phyloP scores from a whole-genome alignment of 2,329 filamentous ascomycete genomes.

The Ceratocystis alfenasii region DNA sequence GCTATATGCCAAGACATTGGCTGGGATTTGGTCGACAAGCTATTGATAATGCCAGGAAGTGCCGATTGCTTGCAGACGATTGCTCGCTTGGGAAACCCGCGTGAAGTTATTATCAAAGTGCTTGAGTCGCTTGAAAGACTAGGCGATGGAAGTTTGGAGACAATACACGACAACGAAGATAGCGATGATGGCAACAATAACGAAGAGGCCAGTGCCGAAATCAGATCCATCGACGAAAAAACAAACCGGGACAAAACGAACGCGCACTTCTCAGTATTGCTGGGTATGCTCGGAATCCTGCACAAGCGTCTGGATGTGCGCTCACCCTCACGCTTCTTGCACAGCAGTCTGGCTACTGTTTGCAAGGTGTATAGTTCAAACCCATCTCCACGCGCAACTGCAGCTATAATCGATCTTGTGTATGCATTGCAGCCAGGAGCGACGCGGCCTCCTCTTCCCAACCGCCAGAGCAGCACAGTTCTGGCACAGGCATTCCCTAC shows the following conservation, averaged over 20 bases:
- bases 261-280: slow-evolving; percentile 49
- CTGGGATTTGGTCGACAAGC: slow-evolving; percentile 70
- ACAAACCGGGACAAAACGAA: slow-evolving; percentile 22
- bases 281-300: slow-evolving; percentile 60
- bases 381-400: slow-evolving; percentile 48
- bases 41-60: slow-evolving; percentile 56
- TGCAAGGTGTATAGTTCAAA: slow-evolving; percentile 52
- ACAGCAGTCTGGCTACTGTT: slow-evolving; percentile 62
- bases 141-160: slow-evolving; percentile 30
- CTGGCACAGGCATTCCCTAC: slow-evolving; percentile 29
- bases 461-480: slow-evolving; percentile 45
- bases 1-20: slow-evolving; percentile 64
- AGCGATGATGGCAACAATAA: slow-evolving; percentile 26
- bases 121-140: slow-evolving; percentile 56
- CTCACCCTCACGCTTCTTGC: slow-evolving; percentile 66
- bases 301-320: slow-evolving; percentile 66
- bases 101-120: slow-evolving; percentile 71
- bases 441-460: slow-evolving; percentile 51
- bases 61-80: slow-evolving; percentile 61
- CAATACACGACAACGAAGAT: slow-evolving; percentile 30
- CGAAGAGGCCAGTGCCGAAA: slow-evolving; percentile 21
- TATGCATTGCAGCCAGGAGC: slow-evolving; percentile 52
- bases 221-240: neutral
- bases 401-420: slow-evolving; percentile 57
- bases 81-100: slow-evolving; percentile 64